Percentiles rank a stretch among this genome's conserved stretches.
Evolutionary conservation across 2,329 filamentous ascomycete species (phyloP).

Genomic region (Mycocentrospora acerina): DNA sequence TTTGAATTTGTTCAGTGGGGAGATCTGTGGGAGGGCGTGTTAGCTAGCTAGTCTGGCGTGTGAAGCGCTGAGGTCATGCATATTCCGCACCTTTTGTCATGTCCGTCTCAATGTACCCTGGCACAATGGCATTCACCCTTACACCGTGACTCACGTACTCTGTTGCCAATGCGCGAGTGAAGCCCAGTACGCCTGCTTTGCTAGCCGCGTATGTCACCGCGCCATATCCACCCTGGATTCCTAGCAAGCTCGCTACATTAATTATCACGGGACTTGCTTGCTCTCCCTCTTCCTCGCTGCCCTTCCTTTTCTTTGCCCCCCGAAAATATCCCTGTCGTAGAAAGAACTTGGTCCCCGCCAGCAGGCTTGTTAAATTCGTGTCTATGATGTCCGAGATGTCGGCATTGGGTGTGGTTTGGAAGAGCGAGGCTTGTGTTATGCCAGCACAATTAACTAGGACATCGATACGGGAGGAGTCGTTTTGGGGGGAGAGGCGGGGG

Average conservation of each 20-base stretch:
- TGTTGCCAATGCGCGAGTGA: constrained; percentile 66
- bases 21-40: constrained; percentile 45
- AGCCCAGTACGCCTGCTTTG: constrained; percentile 75
- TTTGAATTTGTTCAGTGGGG: constrained; percentile 33
- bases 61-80: too few relatives aligned
- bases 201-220: constrained; percentile 74
- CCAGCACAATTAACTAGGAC: constrained; percentile 81
- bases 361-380: constrained; percentile 70
- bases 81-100: constrained; percentile 76
- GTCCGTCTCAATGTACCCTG: constrained; percentile 78
- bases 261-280: constrained; percentile 61
- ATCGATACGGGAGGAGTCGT: constrained; percentile 20
- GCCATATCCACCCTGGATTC: constrained; percentile 66
- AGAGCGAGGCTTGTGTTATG: constrained; percentile 64
- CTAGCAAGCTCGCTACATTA: constrained; percentile 78
- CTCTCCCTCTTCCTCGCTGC: constrained; percentile 1
- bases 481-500: constrained; percentile 1
- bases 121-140: constrained; percentile 77
- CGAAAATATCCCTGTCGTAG: constrained; percentile 30
- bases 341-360: constrained; percentile 60
- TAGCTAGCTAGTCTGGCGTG: too few relatives aligned
- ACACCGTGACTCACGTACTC: constrained; percentile 64
- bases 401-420: constrained; percentile 56
- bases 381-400: constrained; percentile 61
- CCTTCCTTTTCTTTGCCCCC: constrained; percentile 13